Evolutionary conservation across 2,329 filamentous ascomycete species (phyloP), one percentile per base, ranked within the genome.

Genomic region (Trichoderma arundinaceum): DNA sequence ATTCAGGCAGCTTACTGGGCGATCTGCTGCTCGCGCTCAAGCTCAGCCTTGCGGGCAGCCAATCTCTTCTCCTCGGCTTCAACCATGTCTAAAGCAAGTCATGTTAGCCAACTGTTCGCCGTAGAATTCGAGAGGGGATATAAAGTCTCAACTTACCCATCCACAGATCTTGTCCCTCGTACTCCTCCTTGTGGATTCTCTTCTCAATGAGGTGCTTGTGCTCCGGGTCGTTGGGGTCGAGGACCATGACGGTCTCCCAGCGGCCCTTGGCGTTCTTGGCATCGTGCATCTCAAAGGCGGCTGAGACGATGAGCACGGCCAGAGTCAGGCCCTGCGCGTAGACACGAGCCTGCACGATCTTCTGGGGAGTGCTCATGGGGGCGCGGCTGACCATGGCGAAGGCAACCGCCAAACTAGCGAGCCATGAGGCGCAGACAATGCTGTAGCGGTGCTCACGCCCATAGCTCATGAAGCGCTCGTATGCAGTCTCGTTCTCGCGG

Each of bases 131-230:
- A 2, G 17, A 3, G 19, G 12, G 17, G 15, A 22, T 13, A 8
- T 22, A 13, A 44, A 19, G 46, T 43, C 22, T 10, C 1, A 7
- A 70, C 87, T 76, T 79, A 91, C 89, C 90, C 83, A 88, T 95
- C 95, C 95, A 99, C 73, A 97, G 84, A 78, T 98, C 94, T 81
- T 96, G 92, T 51, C 92, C 92, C 75, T 89, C 85, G 77, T 96
- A 95, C 69, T 91, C 84, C 82, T 96, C 92, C 80, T 93, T 91
- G 77, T 96, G 92, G 63, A 95, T 86, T 80, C 83, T 88, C 87
- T 94, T 94, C 86, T 96, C 92, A 71, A 96, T 91, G 71, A 93
- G 76, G 72, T 90, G 84, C 84, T 92, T 90, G 79, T 94, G 92
- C 79, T 90, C 87, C 2, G 92, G 92, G 76, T 96, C 92, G 70